Evolutionary conservation across 352 stramenopile genomes (phyloP), one percentile per base, ranked within the genome.

Genomic region (Phytophthora citricola): DNA sequence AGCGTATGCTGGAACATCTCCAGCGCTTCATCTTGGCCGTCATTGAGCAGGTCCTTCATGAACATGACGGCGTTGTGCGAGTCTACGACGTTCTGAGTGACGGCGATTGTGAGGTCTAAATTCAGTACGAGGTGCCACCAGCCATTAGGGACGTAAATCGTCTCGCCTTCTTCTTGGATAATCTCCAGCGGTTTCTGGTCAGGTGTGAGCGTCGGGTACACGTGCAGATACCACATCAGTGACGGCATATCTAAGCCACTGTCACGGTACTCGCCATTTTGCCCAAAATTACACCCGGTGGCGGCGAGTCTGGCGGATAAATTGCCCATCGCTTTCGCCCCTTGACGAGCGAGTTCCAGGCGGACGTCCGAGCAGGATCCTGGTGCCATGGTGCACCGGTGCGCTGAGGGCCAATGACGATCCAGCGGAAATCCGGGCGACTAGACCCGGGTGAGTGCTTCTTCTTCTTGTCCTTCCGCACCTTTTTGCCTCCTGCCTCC

Each of bases 71-170:
- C 53, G 63, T 96, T 96, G 65, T 93, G 80, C n/a, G 86, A 85
- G 63, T 96, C 85, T 43, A 96, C 85, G 61, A 97, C 97, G 66
- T 99, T 99, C 59, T 99, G 94, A 2, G 97, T 99, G 44, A 99
- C 87, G 5, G 97, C 97, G 31, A 99, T 90, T 15, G 94, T 98
- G 29, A 85, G 68, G 27, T 96, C 91, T 11, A 99, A 81, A 71
- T 99, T 99, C 46, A 99, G 76, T 17, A 99, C 97, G 48, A 94
- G 83, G 66, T 99, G 97, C 97, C 97, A 99, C 97, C 97, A 99
- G 15, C 97, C 96, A 63, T 94, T 97, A 5, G 97, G 97, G 22
- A 99, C 96, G 81, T 98, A 99, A 45, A 99, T 90, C 5, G 97
- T 94, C 64, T 99, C 97, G 10, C 97, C 97, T 11, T 95, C 84